A percentile compares a stretch with the other conserved stretches of the same genome.
phyloP scores from a whole-genome alignment of 1,284 basidiomycete species.

The Ustilago xerochloae region DNA sequence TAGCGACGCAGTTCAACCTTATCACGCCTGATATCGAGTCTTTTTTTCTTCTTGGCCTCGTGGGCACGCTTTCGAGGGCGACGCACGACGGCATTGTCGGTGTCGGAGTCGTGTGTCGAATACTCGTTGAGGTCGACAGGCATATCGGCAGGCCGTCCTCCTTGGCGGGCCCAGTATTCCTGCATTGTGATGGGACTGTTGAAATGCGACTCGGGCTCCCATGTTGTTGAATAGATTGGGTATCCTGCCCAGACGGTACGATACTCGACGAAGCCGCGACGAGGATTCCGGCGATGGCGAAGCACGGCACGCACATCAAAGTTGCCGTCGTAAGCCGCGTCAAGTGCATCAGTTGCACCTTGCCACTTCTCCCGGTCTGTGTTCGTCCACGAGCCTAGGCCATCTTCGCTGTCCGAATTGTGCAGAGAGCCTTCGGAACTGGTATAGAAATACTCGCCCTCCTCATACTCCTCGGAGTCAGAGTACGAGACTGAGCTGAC shows the following conservation, averaged over 20 bases:
- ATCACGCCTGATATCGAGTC: constrained; percentile 34
- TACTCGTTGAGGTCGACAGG: constrained; percentile 6
- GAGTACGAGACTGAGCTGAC: constrained; percentile 21
- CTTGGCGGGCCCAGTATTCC: constrained; percentile 42
- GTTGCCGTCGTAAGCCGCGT: constrained; percentile 32
- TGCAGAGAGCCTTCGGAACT: constrained; percentile 47
- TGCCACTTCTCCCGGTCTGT: constrained; percentile 39
- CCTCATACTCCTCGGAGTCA: constrained; percentile 19
- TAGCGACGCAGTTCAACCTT: constrained; percentile 22
- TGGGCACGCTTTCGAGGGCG: constrained; percentile 36
- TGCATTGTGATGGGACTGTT: constrained; percentile 15
- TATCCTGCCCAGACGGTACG: constrained; percentile 39
- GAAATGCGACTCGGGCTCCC: constrained; percentile 39
- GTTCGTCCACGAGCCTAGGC: constrained; percentile 30
- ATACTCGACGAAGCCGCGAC: constrained; percentile 39
- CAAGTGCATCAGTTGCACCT: constrained; percentile 23
- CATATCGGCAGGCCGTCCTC: constrained; percentile 25
- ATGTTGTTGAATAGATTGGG: constrained; percentile 35
- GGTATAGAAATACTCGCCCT: constrained; percentile 26
- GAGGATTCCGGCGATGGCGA: constrained; percentile 36
- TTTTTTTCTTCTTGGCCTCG: constrained; percentile 30
- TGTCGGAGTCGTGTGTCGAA: constrained; percentile 32
- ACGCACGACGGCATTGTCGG: constrained; percentile 26
- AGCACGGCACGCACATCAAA: constrained; percentile 32
- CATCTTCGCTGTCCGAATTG: constrained; percentile 29